Evolutionary conservation across 1,284 basidiomycete genomes (phyloP).

Genomic region (Austroboletus niveus): DNA sequence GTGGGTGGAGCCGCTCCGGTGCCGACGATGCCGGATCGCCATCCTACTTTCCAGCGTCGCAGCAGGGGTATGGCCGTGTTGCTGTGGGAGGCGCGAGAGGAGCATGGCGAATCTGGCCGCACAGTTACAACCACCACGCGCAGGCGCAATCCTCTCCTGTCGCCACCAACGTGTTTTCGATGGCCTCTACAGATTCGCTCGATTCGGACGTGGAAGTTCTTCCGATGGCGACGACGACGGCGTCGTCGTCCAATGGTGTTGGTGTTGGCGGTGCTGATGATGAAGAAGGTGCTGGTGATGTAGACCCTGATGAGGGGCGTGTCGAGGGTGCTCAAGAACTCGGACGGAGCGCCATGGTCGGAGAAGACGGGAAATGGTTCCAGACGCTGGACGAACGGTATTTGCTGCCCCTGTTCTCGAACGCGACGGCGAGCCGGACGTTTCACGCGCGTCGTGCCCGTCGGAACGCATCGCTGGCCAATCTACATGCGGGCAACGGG

Average conservation of each 20-base stretch:
- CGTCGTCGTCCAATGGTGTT: not conserved
- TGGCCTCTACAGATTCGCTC: slow-evolving; percentile 67
- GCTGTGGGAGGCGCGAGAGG: slow-evolving; percentile 18
- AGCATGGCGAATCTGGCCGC: slow-evolving; percentile 44
- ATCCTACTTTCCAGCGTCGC: slow-evolving; percentile 35
- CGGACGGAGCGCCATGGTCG: slow-evolving; percentile 16
- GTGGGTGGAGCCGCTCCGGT: slow-evolving; percentile 42
- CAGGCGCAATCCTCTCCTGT: slow-evolving; percentile 36
- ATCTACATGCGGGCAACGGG: slow-evolving; percentile 33
- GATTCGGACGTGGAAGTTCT: slow-evolving; percentile 81
- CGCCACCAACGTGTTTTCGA: slow-evolving; percentile 46
- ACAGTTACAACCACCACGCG: slow-evolving; percentile 61
- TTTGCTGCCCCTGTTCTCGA: slow-evolving; percentile 91
- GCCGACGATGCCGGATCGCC: slow-evolving; percentile 40
- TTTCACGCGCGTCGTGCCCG: slow-evolving; percentile 79
- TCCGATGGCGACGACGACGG: slow-evolving; percentile 59
- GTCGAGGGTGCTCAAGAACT: slow-evolving; percentile 6
- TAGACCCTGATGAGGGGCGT: slow-evolving; percentile 12
- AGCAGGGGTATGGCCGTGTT: slow-evolving; percentile 35
- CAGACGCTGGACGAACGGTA: slow-evolving; percentile 94
- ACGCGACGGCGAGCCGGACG: slow-evolving; percentile 85
- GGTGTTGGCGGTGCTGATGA: not conserved
- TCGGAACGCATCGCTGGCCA: slow-evolving; percentile 38
- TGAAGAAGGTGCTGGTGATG: no score
- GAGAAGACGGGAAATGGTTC: slow-evolving; percentile 89